phyloP scores from a whole-genome alignment of 1,139 yeast species.

The Kurtzmaniella quercitrusa region DNA sequence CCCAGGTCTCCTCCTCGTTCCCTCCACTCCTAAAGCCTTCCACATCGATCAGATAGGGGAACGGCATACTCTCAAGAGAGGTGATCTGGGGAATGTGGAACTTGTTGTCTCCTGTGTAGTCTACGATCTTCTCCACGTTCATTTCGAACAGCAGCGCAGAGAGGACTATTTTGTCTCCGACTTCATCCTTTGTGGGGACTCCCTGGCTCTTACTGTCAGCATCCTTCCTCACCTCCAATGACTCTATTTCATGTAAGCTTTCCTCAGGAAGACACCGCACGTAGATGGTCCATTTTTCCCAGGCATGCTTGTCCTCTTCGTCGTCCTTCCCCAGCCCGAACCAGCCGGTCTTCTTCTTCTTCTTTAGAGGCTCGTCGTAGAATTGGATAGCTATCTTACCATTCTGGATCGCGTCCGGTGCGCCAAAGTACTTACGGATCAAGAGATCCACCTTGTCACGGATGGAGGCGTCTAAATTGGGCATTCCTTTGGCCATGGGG shows the following conservation, averaged over 20 bases:
- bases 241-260: not conserved
- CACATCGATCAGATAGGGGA: conserved; percentile 48
- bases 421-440: conserved; percentile 25
- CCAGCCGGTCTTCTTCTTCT: conserved; percentile 41
- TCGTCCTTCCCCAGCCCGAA: conserved; percentile 31
- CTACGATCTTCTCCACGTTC: conserved; percentile 44
- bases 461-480: conserved; percentile 42
- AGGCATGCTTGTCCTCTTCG: conserved; percentile 21
- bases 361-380: conserved; percentile 21
- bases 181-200: not conserved
- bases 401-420: conserved; percentile 7
- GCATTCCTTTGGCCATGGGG: conserved; percentile 38
- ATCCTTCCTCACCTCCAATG: not conserved
- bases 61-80: conserved; percentile 61
- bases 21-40: conserved; percentile 14
- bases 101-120: conserved; percentile 50
- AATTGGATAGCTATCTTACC: conserved; percentile 28
- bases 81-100: conserved; percentile 74
- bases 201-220: not conserved
- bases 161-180: not conserved
- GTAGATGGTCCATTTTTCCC: conserved; percentile 44
- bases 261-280: conserved; percentile 31
- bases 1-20: conserved; percentile 38
- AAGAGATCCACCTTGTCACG: conserved; percentile 38
- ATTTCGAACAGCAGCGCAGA: conserved; percentile 25